Evolutionary conservation across 2,329 filamentous ascomycete species (phyloP).

Genomic region (Alternaria tenuissima): DNA sequence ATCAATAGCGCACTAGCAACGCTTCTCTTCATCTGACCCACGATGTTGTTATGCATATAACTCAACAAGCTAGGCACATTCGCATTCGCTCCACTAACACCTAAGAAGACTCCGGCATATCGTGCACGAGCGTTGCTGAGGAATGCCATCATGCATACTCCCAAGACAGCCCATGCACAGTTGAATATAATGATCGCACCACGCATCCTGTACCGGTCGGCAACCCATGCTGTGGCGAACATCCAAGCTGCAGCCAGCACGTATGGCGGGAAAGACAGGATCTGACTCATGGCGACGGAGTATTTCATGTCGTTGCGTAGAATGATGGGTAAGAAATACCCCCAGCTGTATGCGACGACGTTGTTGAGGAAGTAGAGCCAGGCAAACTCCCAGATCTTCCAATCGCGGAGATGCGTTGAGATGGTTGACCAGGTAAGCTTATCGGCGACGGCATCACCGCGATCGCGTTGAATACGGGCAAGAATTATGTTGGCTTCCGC

Average conservation of each 20-base stretch:
- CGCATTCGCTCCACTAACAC: conserved; percentile 25
- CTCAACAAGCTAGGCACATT: conserved; percentile 26
- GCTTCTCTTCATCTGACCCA: conserved; percentile 34
- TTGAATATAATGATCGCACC: conserved; percentile 58
- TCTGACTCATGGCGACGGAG: conserved; percentile 58
- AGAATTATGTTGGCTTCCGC: conserved; percentile 23
- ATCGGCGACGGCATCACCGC: conserved; percentile 40
- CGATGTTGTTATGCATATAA: conserved; percentile 40
- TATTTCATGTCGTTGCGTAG: conserved; percentile 24
- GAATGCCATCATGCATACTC: conserved; percentile 62
- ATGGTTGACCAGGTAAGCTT: conserved; percentile 14
- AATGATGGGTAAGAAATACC: conserved; percentile 29
- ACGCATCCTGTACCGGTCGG: conserved; percentile 33
- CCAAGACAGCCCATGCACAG: conserved; percentile 63
- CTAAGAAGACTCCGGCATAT: conserved; percentile 31
- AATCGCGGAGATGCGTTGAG: conserved; percentile 20
- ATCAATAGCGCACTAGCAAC: conserved; percentile 36
- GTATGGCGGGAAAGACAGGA: conserved; percentile 60
- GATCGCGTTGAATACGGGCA: conserved; percentile 47
- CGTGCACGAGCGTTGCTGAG: conserved; percentile 17
- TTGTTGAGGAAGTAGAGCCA: conserved; percentile 23
- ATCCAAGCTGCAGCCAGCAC: conserved; percentile 63
- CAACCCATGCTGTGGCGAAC: conserved; percentile 62
- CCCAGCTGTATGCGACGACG: conserved; percentile 23
- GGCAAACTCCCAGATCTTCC: conserved; percentile 27